Conservation (phyloP, 768 basidiomycete species). For the Clitopilus passeckerianus region DNA sequence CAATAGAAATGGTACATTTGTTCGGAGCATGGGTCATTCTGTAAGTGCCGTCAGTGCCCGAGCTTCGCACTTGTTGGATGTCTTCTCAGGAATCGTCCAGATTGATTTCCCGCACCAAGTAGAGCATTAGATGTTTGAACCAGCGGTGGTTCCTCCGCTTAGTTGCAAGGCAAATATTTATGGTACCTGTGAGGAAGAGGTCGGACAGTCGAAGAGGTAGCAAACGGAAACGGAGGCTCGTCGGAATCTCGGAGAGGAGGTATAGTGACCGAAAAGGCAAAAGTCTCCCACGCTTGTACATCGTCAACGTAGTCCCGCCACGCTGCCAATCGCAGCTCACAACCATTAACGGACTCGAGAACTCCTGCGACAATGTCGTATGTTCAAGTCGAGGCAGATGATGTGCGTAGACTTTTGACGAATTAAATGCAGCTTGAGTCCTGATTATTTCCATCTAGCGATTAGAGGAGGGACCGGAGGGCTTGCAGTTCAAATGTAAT, state of each 20-base stretch:
- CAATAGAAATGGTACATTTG: no score
- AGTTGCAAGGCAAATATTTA: no score
- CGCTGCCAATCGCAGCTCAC: not conserved
- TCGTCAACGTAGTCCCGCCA: not conserved
- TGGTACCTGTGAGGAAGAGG: no score
- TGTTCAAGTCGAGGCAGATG: slow-evolving; percentile 67
- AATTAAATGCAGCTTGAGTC: not conserved
- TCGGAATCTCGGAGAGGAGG: not conserved
- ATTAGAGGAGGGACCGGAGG: slow-evolving; percentile 63
- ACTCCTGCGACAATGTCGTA: slow-evolving; percentile 52
- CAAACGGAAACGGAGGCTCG: not conserved
- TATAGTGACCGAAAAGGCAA: not conserved
- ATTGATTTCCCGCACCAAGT: no score
- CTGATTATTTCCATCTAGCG: slow-evolving; percentile 23
- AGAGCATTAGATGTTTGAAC: no score
- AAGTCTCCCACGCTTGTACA: not conserved
- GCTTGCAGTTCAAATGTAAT: slow-evolving; percentile 70
- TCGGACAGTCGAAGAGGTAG: no score
- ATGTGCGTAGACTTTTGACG: slow-evolving; percentile 34
- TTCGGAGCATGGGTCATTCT: no score
- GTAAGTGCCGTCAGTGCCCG: no score
- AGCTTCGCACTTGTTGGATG: no score
- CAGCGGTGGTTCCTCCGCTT: no score
- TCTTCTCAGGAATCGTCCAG: no score
- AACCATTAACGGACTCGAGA: not conserved